Evolutionary conservation across 441 rosid genomes (phyloP).

Genomic region (Gossypium trilobum): DNA sequence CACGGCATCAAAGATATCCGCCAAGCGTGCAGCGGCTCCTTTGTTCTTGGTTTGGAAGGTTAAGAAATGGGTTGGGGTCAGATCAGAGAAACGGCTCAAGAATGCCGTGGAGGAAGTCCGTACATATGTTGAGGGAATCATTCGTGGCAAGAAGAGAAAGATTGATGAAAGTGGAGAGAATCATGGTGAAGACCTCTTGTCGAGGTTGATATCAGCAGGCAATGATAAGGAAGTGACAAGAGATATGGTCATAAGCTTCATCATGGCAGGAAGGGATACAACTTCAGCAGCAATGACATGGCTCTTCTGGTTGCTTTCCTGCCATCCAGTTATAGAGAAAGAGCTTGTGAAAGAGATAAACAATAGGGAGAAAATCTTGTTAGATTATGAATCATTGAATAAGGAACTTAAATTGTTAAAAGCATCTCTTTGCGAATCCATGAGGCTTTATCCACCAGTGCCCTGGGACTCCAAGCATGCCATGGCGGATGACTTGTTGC

Average conservation of each 20-base stretch:
- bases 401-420: conserved; percentile 28
- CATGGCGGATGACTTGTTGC: conserved; percentile 26
- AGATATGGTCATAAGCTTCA: conserved; percentile 44
- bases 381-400: conserved; percentile 35
- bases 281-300: conserved; percentile 51
- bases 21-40: conserved; percentile 58
- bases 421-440: conserved; percentile 37
- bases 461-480: conserved; percentile 55
- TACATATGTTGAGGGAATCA: conserved; percentile 33
- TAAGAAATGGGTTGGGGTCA: conserved; percentile 46
- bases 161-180: not conserved
- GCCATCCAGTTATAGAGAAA: conserved; percentile 19
- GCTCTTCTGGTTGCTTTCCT: conserved; percentile 43
- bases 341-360: conserved; percentile 25
- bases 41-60: conserved; percentile 59
- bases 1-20: conserved; percentile 47
- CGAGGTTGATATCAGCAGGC: conserved; percentile 44
- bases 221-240: conserved; percentile 40
- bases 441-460: conserved; percentile 58
- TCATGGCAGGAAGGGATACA: conserved; percentile 56
- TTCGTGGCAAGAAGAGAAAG: conserved; percentile 29
- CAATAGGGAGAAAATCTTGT: conserved; percentile 9
- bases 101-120: conserved; percentile 44
- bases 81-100: conserved; percentile 55
- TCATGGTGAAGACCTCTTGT: conserved; percentile 35